Conservation (phyloP, 2,329 filamentous ascomycete species). For the Botrytis squamosa region DNA sequence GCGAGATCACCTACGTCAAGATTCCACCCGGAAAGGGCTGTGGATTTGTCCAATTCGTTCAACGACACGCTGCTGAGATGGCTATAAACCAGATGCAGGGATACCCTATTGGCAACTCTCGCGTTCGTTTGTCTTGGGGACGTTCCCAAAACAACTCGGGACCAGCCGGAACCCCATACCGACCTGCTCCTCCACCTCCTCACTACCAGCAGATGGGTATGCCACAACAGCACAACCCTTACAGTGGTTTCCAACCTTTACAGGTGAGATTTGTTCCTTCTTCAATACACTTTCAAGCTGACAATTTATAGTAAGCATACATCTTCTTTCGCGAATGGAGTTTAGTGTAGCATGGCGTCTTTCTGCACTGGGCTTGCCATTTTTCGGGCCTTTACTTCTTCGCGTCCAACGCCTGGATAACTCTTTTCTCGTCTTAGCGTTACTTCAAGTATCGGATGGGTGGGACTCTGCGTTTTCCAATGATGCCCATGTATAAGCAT, state of each 20-base stretch:
- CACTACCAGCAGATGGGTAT: slow-evolving; percentile 65
- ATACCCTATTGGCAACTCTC: slow-evolving; percentile 97
- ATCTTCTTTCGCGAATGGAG: slow-evolving; percentile 40
- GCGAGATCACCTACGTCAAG: slow-evolving; percentile 99
- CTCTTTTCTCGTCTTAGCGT: slow-evolving; percentile 42
- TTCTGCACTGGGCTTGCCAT: slow-evolving; percentile 38
- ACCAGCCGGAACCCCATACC: slow-evolving; percentile 91
- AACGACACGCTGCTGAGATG: slow-evolving; percentile 98
- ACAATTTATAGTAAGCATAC: slow-evolving; percentile 36
- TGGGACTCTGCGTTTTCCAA: slow-evolving; percentile 41
- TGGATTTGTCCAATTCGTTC: slow-evolving; percentile 98
- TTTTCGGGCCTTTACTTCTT: slow-evolving; percentile 38
- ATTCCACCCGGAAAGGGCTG: slow-evolving; percentile 99
- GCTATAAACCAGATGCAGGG: slow-evolving; percentile 99
- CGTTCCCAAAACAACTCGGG: slow-evolving; percentile 99
- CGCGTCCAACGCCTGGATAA: slow-evolving; percentile 41
- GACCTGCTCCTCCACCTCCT: slow-evolving; percentile 81
- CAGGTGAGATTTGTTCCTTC: slow-evolving; percentile 33
- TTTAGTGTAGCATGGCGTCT: slow-evolving; percentile 41
- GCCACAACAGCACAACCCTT: slow-evolving; percentile 38
- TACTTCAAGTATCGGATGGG: slow-evolving; percentile 42
- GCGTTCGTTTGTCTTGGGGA: slow-evolving; percentile 95
- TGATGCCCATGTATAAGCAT: slow-evolving; percentile 43
- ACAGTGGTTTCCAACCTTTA: slow-evolving; percentile 39
- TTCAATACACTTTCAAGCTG: background rate